Percentiles rank a stretch among this genome's conserved stretches.
phyloP scores from a whole-genome alignment of 495 filamentous ascomycete species.

The Penicillium steckii region DNA sequence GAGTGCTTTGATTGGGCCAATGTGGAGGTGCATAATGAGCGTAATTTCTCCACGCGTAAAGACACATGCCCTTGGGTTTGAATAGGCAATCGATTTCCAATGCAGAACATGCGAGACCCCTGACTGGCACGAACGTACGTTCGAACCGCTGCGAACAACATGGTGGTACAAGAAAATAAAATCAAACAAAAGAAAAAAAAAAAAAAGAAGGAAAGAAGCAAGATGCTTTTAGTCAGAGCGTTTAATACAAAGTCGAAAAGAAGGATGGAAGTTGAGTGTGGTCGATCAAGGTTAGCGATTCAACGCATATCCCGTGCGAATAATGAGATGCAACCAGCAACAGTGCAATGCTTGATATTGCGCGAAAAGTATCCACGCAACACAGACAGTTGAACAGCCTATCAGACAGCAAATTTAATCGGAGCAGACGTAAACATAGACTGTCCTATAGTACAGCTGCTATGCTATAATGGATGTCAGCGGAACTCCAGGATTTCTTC shows the following conservation, averaged over 20 bases:
- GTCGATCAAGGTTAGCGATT: neutral
- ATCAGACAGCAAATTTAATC: neutral
- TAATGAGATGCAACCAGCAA: neutral
- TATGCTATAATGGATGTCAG: neutral
- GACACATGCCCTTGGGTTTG: slow-evolving; percentile 5
- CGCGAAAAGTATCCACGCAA: neutral
- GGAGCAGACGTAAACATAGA: neutral
- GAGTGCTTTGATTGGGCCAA: slow-evolving; percentile 1
- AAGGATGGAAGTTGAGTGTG: too few species aligned
- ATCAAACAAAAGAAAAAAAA: neutral
- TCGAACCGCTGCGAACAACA: slow-evolving; percentile 14
- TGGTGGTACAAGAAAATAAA: slow-evolving; percentile 11
- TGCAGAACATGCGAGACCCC: neutral
- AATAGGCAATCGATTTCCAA: neutral
- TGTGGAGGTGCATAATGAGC: slow-evolving; percentile 13
- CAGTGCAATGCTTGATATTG: neutral
- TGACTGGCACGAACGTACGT: slow-evolving; percentile 10
- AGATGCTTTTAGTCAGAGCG: neutral
- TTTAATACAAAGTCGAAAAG: too few species aligned
- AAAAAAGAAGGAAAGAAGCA: neutral
- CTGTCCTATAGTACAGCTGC: slow-evolving; percentile 4
- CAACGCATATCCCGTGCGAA: neutral
- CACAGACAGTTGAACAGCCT: neutral
- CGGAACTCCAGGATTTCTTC: neutral
- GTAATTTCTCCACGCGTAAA: neutral